Conservation (phyloP, 148 eudicot genomes). For the Polygonum maritimum region DNA sequence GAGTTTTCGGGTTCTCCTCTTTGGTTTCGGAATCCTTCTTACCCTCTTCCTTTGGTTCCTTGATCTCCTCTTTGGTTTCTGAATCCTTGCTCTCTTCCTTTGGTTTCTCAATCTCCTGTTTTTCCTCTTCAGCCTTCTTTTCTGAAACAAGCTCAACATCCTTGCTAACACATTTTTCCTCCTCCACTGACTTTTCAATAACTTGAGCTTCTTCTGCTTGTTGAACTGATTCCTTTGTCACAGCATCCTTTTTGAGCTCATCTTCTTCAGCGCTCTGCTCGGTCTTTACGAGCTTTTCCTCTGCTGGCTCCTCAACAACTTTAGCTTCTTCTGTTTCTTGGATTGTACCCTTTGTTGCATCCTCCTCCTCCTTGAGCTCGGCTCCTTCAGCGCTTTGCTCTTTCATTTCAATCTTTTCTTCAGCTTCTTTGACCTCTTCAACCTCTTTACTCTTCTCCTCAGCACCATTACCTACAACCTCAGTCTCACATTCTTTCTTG, state of each 20-base stretch:
- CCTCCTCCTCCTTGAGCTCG: constrained; percentile 5
- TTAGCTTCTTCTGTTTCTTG: constrained; percentile 21
- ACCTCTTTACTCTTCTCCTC: constrained; percentile 17
- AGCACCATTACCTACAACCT: not conserved
- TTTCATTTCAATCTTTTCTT: constrained; percentile 8
- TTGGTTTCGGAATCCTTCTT: constrained; percentile 15
- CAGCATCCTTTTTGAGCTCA: constrained; percentile 3
- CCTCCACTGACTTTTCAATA: constrained; percentile 25
- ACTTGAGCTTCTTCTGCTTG: constrained; percentile 21
- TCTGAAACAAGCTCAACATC: constrained; percentile 32
- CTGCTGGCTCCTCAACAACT: constrained; percentile 26
- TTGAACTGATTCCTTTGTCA: constrained; percentile 23
- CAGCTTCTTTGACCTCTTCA: constrained; percentile 18
- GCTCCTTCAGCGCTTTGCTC: constrained; percentile 11
- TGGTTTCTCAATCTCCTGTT: constrained; percentile 23
- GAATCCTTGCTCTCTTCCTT: constrained; percentile 17
- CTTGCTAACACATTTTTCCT: constrained; percentile 27
- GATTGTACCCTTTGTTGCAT: constrained; percentile 21
- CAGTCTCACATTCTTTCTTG: not conserved
- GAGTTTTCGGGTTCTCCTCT: not conserved
- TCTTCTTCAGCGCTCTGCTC: constrained; percentile 10
- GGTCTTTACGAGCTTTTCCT: constrained; percentile 5
- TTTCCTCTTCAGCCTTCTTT: constrained; percentile 15
- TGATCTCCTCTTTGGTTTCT: constrained; percentile 24
- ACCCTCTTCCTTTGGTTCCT: constrained; percentile 20